Percentiles rank a stretch among this genome's conserved stretches.
Evolutionary conservation across 495 filamentous ascomycete species (phyloP).

Genomic region (Trichoderma orchidacearum): DNA sequence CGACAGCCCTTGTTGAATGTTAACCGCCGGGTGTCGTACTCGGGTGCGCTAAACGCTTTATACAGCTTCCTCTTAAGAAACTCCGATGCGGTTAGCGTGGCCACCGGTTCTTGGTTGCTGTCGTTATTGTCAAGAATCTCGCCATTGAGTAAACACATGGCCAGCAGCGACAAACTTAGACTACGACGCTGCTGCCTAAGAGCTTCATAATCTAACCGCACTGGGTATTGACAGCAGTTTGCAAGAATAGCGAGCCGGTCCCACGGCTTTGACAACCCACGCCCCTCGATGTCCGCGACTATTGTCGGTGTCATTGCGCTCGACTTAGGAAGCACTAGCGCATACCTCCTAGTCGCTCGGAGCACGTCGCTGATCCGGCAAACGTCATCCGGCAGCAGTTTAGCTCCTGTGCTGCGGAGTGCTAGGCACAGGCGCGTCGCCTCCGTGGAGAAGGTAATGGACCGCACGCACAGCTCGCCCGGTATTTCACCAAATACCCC

Average conservation of each 20-base stretch:
- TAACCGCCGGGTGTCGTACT: not conserved
- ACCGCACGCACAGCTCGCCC: constrained; percentile 9
- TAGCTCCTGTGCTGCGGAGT: not conserved
- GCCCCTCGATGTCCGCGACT: constrained; percentile 7
- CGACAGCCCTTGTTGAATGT: constrained; percentile 7
- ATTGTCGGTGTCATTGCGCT: constrained; percentile 10
- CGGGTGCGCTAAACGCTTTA: constrained; percentile 1
- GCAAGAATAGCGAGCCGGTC: constrained; percentile 15
- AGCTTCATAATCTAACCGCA: constrained; percentile 6
- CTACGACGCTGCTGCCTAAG: constrained; percentile 5
- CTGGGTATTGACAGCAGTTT: constrained; percentile 15
- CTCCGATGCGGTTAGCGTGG: not conserved
- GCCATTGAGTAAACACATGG: constrained; percentile 14
- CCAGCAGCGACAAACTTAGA: constrained; percentile 12
- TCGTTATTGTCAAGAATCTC: constrained; percentile 7
- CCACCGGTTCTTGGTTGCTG: not conserved
- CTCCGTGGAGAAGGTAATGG: constrained; percentile 4
- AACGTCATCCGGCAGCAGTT: not conserved
- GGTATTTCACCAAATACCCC: constrained; percentile 5
- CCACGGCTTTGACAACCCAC: constrained; percentile 8
- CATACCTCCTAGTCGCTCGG: constrained; percentile 9
- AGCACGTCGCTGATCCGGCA: constrained; percentile 3
- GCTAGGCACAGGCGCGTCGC: constrained; percentile 9
- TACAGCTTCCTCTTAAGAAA: constrained; percentile 1
- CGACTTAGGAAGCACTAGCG: constrained; percentile 5